Evolutionary conservation across 1,284 basidiomycete species (phyloP).

Genomic region (Mrakiaceae sp.): DNA sequence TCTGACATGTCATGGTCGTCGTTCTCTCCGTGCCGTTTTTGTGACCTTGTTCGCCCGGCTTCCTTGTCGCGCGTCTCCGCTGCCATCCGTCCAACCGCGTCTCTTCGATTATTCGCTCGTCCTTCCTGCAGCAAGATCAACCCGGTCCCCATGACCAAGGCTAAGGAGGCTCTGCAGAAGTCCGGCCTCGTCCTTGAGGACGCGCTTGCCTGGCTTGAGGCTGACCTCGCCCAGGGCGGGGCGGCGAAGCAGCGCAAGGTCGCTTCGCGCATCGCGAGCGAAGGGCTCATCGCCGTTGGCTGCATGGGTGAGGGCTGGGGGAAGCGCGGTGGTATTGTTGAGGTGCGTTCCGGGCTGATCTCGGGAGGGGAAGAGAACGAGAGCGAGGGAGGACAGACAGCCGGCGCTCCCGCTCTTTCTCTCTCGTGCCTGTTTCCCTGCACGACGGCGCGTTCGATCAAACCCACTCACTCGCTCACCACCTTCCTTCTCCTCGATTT

Average conservation of each 20-base stretch:
- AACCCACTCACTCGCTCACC: not conserved
- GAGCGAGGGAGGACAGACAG: no score
- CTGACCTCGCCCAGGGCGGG: constrained; percentile 11
- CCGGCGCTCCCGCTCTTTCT: no score
- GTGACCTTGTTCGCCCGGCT: not conserved
- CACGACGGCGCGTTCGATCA: not conserved
- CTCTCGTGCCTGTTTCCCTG: not conserved
- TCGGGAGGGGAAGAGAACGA: no score
- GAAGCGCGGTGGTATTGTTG: constrained; percentile 13
- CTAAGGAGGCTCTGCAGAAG: constrained; percentile 12
- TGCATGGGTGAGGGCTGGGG: constrained; percentile 16
- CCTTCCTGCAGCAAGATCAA: constrained; percentile 2
- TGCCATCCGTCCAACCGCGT: not conserved
- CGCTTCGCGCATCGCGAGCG: constrained; percentile 8
- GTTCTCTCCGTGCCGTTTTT: not conserved
- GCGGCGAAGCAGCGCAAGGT: constrained; percentile 14
- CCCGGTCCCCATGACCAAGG: constrained; percentile 16
- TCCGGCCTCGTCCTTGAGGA: constrained; percentile 8
- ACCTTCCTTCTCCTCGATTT: not conserved
- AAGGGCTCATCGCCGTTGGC: constrained; percentile 15
- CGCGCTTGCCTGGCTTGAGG: constrained; percentile 14
- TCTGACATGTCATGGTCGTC: not conserved
- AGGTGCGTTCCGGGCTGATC: constrained; percentile 1
- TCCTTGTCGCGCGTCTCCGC: not conserved
- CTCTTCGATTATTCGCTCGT: not conserved